Percentiles rank a stretch among this genome's conserved stretches.
These are phyloP conservation scores for Mortierella claussenii DNA, from an alignment of 192 early-diverging fungal genomes.

Conservation along the genomic window DNA sequence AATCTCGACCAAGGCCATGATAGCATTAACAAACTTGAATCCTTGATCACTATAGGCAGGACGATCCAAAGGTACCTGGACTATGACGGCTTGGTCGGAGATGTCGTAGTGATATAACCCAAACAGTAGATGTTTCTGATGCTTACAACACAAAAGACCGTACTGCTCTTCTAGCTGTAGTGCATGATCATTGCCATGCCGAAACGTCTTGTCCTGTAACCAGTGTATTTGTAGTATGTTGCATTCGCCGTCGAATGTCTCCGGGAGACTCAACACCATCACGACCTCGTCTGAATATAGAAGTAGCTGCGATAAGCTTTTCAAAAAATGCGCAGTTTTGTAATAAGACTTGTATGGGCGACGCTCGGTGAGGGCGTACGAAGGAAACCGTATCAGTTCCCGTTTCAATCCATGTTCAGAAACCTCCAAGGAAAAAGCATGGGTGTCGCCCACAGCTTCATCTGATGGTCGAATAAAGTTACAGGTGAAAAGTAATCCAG, in stretches of 20 bases:
- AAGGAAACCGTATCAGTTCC: slow-evolving; percentile 3
- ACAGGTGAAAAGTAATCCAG: slow-evolving; percentile 5
- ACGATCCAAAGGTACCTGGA: slow-evolving; percentile 7
- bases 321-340: not conserved
- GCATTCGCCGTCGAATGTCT: slow-evolving; percentile 15
- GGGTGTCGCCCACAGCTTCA: not conserved
- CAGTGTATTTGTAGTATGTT: slow-evolving; percentile 9
- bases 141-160: slow-evolving; percentile 3
- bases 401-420: slow-evolving; percentile 12
- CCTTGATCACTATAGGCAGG: not conserved
- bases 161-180: not conserved
- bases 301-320: slow-evolving; percentile 2
- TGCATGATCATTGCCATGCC: not conserved
- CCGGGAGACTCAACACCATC: slow-evolving; percentile 5
- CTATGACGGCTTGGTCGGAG: not conserved
- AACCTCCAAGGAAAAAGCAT: slow-evolving; percentile 1
- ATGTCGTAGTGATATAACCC: not conserved
- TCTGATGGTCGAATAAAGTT: not conserved
- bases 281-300: slow-evolving; percentile 13
- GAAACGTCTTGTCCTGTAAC: slow-evolving; percentile 1
- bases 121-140: slow-evolving; percentile 6
- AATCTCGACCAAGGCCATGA: slow-evolving; percentile 10
- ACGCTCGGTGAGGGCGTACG: not conserved
- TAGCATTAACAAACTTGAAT: slow-evolving; percentile 10
- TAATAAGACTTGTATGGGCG: slow-evolving; percentile 3